These are phyloP conservation scores for Hysterangium stoloniferum DNA, from an alignment of 768 basidiomycete genomes.

Conservation along the genomic window DNA sequence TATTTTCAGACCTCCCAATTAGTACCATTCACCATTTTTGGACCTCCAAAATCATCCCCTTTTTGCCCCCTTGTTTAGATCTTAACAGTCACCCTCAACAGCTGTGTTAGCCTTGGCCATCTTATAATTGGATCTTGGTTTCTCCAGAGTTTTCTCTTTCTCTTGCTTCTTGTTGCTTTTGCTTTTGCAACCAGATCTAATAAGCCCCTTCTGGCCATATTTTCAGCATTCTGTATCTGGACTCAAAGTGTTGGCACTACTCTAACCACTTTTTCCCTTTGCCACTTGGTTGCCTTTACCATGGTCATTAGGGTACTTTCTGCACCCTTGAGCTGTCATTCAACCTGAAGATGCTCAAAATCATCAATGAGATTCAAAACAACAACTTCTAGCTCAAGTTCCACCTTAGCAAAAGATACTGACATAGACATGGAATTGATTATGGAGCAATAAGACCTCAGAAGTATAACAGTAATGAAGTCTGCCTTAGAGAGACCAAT, in stretches of 20 bases:
- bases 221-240: conserved; percentile 14
- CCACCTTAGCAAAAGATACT: background rate
- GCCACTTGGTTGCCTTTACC: background rate
- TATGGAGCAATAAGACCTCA: conserved; percentile 25
- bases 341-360: conserved; percentile 1
- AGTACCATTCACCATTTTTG: too few relatives aligned
- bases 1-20: too few relatives aligned
- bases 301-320: background rate
- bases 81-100: too few relatives aligned
- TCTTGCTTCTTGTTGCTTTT: conserved; percentile 17
- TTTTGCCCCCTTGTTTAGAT: too few relatives aligned
- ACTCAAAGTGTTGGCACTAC: background rate
- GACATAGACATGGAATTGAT: conserved; percentile 21
- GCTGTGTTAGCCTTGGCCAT: too few relatives aligned
- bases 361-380: conserved; percentile 2
- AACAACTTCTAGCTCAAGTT: background rate
- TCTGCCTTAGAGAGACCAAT: conserved; percentile 23
- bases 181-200: conserved; percentile 14
- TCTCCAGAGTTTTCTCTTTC: too few relatives aligned
- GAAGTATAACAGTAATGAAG: conserved; percentile 29
- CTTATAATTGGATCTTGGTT: too few relatives aligned
- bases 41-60: too few relatives aligned
- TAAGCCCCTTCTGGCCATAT: conserved; percentile 16
- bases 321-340: background rate
- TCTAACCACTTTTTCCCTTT: background rate